Conservation (phyloP, 164 flowering plant species). For the Dillenia suffruticosa region DNA sequence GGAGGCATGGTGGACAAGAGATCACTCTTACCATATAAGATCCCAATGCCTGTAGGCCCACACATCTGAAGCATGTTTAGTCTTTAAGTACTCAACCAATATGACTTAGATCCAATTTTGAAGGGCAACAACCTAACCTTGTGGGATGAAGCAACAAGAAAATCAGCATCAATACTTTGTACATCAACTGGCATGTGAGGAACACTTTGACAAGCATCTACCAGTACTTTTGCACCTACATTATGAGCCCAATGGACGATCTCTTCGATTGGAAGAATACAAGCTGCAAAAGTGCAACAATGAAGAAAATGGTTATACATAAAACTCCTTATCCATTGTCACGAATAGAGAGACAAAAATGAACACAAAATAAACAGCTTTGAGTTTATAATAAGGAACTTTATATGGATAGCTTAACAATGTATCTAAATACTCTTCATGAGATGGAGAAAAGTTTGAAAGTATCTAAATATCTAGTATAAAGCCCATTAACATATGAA, state of each 20-base stretch:
- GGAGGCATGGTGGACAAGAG: slow-evolving; percentile 79
- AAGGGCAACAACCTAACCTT: slow-evolving; percentile 52
- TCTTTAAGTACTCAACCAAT: slow-evolving; percentile 16
- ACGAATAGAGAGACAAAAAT: neutral
- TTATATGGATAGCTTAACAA: neutral
- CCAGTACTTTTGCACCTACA: slow-evolving; percentile 87
- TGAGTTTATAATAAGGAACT: neutral
- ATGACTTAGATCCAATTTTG: too few species aligned
- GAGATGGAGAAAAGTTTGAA: too few species aligned
- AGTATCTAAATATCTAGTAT: too few species aligned
- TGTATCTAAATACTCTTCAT: neutral
- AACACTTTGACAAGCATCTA: slow-evolving; percentile 99
- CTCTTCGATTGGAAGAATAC: slow-evolving; percentile 78
- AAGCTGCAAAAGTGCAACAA: slow-evolving; percentile 39
- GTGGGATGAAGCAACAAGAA: slow-evolving; percentile 98
- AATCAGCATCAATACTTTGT: slow-evolving; percentile 70
- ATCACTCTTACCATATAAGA: slow-evolving; percentile 83
- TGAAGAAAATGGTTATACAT: neutral
- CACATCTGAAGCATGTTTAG: slow-evolving; percentile 97
- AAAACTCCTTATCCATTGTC: neutral
- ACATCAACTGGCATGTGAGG: slow-evolving; percentile 98
- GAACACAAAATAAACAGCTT: too few species aligned
- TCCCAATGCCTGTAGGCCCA: slow-evolving; percentile 99
- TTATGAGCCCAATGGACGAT: slow-evolving; percentile 73
- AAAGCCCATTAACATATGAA: too few species aligned